Base-by-base conservation (phyloP, 2,329 filamentous ascomycete species). In the Fusarium verrucosum region DNA sequence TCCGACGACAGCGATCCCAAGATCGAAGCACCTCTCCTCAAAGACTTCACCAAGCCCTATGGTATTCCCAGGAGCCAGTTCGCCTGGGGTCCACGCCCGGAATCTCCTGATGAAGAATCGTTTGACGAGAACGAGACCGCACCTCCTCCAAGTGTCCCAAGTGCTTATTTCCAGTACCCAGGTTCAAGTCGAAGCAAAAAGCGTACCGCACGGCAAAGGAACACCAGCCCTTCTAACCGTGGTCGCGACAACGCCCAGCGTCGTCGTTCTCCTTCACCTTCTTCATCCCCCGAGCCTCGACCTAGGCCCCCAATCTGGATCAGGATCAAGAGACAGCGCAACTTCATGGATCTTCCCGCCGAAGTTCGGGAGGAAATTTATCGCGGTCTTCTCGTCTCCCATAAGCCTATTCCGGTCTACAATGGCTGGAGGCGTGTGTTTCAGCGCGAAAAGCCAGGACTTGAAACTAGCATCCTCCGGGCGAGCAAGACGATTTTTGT, bases 401-500 rank as follows among this genome's bases (percentile, higher is more conserved):
- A 72, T 8, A 61, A 68, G 9, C 69, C 75, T 2, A 74, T 81
- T 20, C 68, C 66, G 7, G 76, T 79, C 5, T 72, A 76, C 26
- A 65, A 70, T 11, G 68, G 69, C 13, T 80, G 78, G 78, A 73
- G 59, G 19, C 58, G 69, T 3, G 69, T 78, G 5, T 78, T 73
- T 46, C 69, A 70, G 28, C 69, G 72, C 7, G 61, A 72, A 45
- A 68, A 63, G 8, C 63, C 73, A 2, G 61, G 63, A 1, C 74
- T 83, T 1, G 57, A 76, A 10, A 71, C 75, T 3, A 59, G 58
- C 1, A 76, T 86, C 38, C 70, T 85, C 22, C 49, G 59, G 4
- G 73, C 72, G 3, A 80, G 77, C 70, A 66, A 61, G 4, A 50
- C 56, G 2, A 62, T 82, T 25, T 75, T 75, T 28, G 8, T 42